Base-by-base conservation (phyloP, 2,329 filamentous ascomycete species). In the Xylariaceae sp. region DNA sequence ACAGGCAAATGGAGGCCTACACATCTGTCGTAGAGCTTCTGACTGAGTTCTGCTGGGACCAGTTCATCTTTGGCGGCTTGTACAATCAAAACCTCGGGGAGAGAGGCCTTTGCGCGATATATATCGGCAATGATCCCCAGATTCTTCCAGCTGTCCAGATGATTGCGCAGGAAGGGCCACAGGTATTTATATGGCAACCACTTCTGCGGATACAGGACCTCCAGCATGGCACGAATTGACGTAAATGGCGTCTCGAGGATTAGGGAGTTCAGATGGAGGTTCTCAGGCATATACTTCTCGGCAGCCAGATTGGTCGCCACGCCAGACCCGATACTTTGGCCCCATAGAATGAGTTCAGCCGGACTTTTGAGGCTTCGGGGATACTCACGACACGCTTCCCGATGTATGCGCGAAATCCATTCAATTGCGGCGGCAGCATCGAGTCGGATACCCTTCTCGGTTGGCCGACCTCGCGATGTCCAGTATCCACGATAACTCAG, bases 131-230 rank as follows among this genome's bases (percentile, higher is more conserved):
- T 77, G 24, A 69, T 49, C 3, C 71, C 75, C 26, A 87, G 61
- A 59, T 85, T 85, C 50, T 73, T 69, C 75, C 74, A 80, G 61
- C 78, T 85, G 62, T 87, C 81, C 31, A 87, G 73, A 36, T 84
- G 81, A 58, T 82, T 92, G 63, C 88, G 80, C 9, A 93, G 77
- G 67, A 93, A 92, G 0, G 87, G 88, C 79, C 86, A 85, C 0
- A 94, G 78, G 69, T 93, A 86, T 43, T 83, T 82, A 70, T 94
- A 94, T 0, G 90, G 90, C 6, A 93, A 76, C 89, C 90, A 93
- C 65, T 84, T 89, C 65, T 92, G 88, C 1, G 90, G 90, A 67
- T 93, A 94, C 2, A 94, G 72, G 1, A 84, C 85, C 37, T 83
- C 75, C 5, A 94, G 77, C 88, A 94, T 92, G 16, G 82, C 83